These are phyloP conservation scores for Torrubiella hemipterigena DNA, from an alignment of 2,329 filamentous ascomycete genomes.

Conservation along the genomic window DNA sequence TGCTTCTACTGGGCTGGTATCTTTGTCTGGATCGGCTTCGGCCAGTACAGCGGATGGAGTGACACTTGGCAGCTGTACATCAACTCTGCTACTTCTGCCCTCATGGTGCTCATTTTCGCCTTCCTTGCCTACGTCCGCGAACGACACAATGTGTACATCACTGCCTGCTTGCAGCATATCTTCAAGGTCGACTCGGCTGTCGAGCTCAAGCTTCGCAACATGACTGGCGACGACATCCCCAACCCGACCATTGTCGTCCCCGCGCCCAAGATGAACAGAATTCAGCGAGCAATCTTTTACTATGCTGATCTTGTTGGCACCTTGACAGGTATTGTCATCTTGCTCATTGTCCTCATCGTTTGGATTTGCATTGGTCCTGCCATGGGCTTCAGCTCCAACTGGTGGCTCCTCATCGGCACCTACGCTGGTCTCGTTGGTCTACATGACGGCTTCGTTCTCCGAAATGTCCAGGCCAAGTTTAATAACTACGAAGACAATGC, in stretches of 20 bases:
- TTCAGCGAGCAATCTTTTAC: constrained; percentile 26
- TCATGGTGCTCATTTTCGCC: constrained; percentile 25
- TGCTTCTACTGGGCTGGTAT: constrained; percentile 22
- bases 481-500: constrained; percentile 10
- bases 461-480: constrained; percentile 24
- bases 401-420: constrained; percentile 35
- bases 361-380: constrained; percentile 26
- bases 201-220: constrained; percentile 18
- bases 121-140: constrained; percentile 26
- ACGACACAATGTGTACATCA: constrained; percentile 19
- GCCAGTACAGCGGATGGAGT: constrained; percentile 15
- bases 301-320: constrained; percentile 30
- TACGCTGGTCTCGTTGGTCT: constrained; percentile 33
- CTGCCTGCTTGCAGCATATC: constrained; percentile 18
- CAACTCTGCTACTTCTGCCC: constrained; percentile 27
- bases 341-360: constrained; percentile 19
- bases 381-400: constrained; percentile 27
- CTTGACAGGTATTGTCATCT: constrained; percentile 23
- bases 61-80: constrained; percentile 27
- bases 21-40: constrained; percentile 20
- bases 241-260: constrained; percentile 20
- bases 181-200: constrained; percentile 20
- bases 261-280: constrained; percentile 16
- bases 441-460: constrained; percentile 30
- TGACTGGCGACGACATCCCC: constrained; percentile 18